Evolutionary conservation across 2,329 filamentous ascomycete species (phyloP).

Genomic region (Cryphonectria japonica): DNA sequence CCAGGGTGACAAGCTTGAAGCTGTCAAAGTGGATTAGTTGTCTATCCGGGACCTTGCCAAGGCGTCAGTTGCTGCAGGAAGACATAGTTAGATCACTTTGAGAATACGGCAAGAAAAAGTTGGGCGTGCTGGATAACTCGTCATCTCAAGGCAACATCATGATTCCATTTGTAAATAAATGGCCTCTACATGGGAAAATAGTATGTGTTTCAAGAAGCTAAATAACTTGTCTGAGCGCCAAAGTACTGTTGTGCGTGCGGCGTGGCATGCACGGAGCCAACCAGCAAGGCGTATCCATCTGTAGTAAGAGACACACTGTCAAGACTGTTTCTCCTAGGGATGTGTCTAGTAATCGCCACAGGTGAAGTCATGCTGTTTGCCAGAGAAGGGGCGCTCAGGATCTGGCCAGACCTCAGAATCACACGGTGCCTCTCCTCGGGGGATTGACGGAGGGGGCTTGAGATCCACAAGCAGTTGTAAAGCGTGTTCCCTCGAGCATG

Average conservation of each 20-base stretch:
- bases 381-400: background rate
- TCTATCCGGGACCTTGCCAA: background rate
- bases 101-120: background rate
- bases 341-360: background rate
- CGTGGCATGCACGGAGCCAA: background rate
- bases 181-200: background rate
- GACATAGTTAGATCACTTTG: background rate
- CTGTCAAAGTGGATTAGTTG: background rate
- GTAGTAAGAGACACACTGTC: background rate
- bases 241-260: background rate
- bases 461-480: background rate
- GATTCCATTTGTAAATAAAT: background rate
- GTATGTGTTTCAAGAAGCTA: background rate
- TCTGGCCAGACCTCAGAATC: background rate
- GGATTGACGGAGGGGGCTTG: background rate
- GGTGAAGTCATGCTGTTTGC: background rate
- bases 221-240: background rate
- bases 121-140: background rate
- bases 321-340: background rate
- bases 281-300: background rate
- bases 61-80: background rate
- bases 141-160: background rate
- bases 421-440: background rate
- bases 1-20: background rate
- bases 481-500: background rate